A percentile compares a stretch with the other conserved stretches of the same genome.
phyloP scores from a whole-genome alignment of 768 basidiomycete genomes.

The Boletus insuetus region DNA sequence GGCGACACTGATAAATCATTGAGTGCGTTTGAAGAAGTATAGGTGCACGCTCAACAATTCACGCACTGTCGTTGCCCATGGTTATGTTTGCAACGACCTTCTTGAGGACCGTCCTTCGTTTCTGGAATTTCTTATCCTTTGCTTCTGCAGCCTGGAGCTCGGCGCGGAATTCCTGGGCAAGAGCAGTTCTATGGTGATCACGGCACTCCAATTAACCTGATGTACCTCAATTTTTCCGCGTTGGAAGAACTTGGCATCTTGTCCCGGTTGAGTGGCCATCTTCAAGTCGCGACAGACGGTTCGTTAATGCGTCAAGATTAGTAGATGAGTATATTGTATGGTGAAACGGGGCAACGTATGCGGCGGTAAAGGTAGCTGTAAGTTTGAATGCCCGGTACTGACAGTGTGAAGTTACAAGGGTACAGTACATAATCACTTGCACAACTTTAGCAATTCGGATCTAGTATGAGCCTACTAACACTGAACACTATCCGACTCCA shows the following conservation, averaged over 20 bases:
- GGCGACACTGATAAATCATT: constrained; percentile 78
- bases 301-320: not conserved
- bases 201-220: not conserved
- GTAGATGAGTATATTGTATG: not conserved
- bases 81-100: constrained; percentile 99
- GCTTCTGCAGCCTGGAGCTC: constrained; percentile 89
- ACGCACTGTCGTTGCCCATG: constrained; percentile 98
- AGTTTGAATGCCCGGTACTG: too few species aligned
- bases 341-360: not conserved
- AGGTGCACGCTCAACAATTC: constrained; percentile 5
- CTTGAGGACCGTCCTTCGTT: constrained; percentile 93
- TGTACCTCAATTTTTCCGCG: constrained; percentile 87
- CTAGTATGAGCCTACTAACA: too few species aligned
- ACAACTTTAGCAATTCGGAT: too few species aligned
- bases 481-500: too few species aligned
- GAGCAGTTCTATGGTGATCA: constrained; percentile 13
- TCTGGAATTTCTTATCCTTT: constrained; percentile 95
- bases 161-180: constrained; percentile 75
- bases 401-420: too few species aligned
- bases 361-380: not conserved
- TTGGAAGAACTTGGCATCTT: constrained; percentile 91
- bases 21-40: constrained; percentile 19
- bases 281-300: not conserved
- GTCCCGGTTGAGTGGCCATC: constrained; percentile 58
- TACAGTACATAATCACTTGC: too few species aligned